These are phyloP conservation scores for Daldinia sp. DNA, from an alignment of 2,329 filamentous ascomycete genomes.

Conservation along the genomic window DNA sequence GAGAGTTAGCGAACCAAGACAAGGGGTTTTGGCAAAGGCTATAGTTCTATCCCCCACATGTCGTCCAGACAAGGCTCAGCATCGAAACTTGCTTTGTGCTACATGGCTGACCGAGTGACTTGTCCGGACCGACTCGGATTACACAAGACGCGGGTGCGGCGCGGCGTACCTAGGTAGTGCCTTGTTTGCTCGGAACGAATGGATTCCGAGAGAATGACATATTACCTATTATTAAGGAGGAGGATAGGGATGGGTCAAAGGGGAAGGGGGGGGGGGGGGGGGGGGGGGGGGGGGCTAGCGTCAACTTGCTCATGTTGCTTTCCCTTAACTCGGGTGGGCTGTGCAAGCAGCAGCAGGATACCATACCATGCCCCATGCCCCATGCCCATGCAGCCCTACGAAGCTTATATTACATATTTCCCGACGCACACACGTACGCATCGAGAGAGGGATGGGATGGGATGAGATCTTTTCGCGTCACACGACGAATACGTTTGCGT, in stretches of 20 bases:
- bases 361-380: too few species aligned
- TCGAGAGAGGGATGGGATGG: neutral
- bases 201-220: neutral
- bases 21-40: neutral
- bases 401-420: neutral
- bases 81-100: neutral
- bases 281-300: neutral
- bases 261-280: neutral
- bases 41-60: neutral
- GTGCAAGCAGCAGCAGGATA: neutral
- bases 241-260: neutral
- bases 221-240: too few species aligned
- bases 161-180: neutral
- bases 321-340: too few species aligned
- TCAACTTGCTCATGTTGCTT: neutral
- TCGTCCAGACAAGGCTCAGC: neutral
- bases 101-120: neutral
- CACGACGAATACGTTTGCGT: constrained; percentile 7
- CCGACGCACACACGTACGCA: constrained; percentile 12
- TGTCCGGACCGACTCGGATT: constrained; percentile 2
- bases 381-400: constrained; percentile 11
- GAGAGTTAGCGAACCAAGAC: neutral
- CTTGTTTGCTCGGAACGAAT: neutral
- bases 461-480: neutral
- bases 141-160: constrained; percentile 7